These are phyloP conservation scores for Penicillium concentricum DNA, from an alignment of 2,329 filamentous ascomycete genomes.

Conservation along the genomic window DNA sequence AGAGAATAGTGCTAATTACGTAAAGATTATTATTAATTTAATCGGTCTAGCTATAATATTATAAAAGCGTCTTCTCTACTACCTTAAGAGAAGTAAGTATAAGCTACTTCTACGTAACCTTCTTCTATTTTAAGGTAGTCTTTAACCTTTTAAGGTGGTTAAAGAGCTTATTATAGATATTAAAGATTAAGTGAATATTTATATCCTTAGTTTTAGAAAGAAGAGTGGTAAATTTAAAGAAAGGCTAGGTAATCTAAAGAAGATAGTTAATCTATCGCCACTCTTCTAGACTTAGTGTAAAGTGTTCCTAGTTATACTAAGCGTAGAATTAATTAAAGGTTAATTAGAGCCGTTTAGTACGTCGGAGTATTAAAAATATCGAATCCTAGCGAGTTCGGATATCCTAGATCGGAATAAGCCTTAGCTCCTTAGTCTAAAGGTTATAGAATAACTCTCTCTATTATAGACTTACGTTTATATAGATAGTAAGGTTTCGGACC, in stretches of 20 bases:
- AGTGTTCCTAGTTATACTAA: not conserved
- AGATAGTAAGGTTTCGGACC: not conserved
- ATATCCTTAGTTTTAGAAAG: not conserved
- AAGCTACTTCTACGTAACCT: conserved; percentile 9
- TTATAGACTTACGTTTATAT: not conserved
- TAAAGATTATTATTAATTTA: not conserved
- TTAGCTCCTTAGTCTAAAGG: not conserved
- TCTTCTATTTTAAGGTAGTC: conserved; percentile 6
- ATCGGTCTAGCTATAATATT: conserved; percentile 9
- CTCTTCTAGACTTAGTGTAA: not conserved
- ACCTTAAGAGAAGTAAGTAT: conserved; percentile 11
- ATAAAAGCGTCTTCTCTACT: conserved; percentile 7
- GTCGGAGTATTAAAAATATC: not conserved
- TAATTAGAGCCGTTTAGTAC: not conserved
- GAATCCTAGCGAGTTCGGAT: not conserved
- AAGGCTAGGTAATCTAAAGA: not conserved
- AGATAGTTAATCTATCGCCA: not conserved
- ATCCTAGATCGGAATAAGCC: not conserved
- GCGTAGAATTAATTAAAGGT: not conserved
- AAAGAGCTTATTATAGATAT: conserved; percentile 17
- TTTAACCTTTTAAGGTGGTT: conserved; percentile 10
- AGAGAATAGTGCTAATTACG: conserved; percentile 10
- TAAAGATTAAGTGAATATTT: not conserved
- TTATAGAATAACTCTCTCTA: not conserved
- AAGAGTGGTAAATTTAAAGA: not conserved